These are phyloP conservation scores for Plasmodium vinckei DNA, from an alignment of 169 alveolate species.

Conservation along the genomic window DNA sequence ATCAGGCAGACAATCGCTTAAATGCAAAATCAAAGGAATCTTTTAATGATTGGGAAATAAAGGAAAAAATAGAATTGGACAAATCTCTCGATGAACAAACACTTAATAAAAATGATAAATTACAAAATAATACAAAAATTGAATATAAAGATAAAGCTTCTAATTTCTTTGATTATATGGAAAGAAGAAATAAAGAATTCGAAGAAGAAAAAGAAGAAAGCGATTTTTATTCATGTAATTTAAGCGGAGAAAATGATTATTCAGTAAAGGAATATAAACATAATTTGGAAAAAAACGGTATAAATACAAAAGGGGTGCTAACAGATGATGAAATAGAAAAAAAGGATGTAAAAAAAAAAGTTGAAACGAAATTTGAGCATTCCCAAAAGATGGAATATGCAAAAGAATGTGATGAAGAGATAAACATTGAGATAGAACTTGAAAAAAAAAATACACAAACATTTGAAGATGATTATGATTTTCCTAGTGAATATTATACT, in stretches of 20 bases:
- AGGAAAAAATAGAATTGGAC: conserved; percentile 13
- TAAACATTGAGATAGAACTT: not conserved
- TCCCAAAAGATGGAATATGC: too few relatives aligned
- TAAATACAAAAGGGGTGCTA: not conserved
- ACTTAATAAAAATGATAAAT: not conserved
- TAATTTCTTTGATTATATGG: not conserved
- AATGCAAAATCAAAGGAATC: not conserved
- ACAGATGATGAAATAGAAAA: not conserved
- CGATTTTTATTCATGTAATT: not conserved
- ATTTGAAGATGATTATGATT: not conserved
- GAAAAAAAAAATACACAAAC: not conserved
- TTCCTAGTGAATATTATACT: not conserved
- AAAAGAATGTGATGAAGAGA: too few relatives aligned
- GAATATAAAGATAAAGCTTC: not conserved
- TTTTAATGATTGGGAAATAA: conserved; percentile 20
- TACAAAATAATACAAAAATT: conserved; percentile 25
- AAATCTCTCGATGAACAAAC: conserved; percentile 4
- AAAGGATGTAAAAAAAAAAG: not conserved
- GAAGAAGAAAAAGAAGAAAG: not conserved
- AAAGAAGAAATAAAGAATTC: not conserved
- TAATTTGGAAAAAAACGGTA: not conserved
- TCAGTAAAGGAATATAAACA: not conserved
- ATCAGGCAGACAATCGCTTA: not conserved
- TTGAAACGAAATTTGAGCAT: not conserved
- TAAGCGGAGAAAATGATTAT: not conserved